Evolutionary conservation across 371 early-diverging fungal species (phyloP), one percentile per base, ranked within the genome.

Genomic region (Mortierella sp.): DNA sequence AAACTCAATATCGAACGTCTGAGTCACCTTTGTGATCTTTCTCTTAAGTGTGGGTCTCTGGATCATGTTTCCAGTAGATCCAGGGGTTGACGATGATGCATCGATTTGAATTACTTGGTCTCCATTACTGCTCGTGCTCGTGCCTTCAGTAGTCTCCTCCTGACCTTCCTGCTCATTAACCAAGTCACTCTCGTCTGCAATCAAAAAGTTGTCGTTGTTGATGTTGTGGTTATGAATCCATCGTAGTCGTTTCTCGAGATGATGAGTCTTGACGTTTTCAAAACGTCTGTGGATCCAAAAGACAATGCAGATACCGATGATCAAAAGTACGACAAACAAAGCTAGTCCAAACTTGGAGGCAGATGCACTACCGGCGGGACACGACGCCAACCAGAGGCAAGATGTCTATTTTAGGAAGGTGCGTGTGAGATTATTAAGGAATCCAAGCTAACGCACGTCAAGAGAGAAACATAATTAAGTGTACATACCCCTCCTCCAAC

Each of bases 1-100:
- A 80, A 92, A 93, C 68, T 87, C 84, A 67, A 89, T 86, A 62
- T 91, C 86, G 58, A 87, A 86, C 0, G 74, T 75, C 47, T 72
- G 84, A 11, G 68, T 58, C 35, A 77, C 77, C 45, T 45, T 86
- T 28, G 69, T 76, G 28, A 64, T 35, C 22, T 64, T 69, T 45
- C 66, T 70, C 66, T 52, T 76, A 32, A 81, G 55, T 16, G 58
- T 14, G 26, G 77, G 64, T 62, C 66, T 65, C 28, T 47, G 64
- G 30, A 62, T 28, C 35, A 45, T 24, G 45, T 26, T n/a, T n/a
- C 47, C 62, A 14, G 3, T 20, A 35, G 11, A n/a, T 65, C 43
- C 20, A 32, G 59, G 54, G 5, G 18, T n/a, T 54, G 54, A 54
- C 26, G 9, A 9, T 9, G 54, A 26, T 6, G 32, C 65, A 26